These are phyloP conservation scores for Articulospora tetracladia DNA, from an alignment of 495 filamentous ascomycete genomes.

Conservation along the genomic window DNA sequence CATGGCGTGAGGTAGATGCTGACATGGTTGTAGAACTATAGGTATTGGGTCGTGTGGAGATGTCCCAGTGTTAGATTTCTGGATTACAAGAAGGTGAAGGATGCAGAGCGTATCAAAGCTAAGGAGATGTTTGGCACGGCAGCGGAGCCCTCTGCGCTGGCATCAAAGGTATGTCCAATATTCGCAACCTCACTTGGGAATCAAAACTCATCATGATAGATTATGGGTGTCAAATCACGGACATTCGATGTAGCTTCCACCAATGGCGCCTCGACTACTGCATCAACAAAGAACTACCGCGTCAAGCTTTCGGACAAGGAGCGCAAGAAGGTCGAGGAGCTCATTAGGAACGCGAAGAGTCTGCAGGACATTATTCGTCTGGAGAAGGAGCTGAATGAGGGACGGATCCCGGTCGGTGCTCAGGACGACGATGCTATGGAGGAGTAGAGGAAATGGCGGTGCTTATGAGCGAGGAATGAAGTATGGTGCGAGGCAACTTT, in stretches of 20 bases:
- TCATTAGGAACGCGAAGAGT: slow-evolving; percentile 81
- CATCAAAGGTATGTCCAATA: slow-evolving; percentile 55
- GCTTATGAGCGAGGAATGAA: slow-evolving; percentile 10
- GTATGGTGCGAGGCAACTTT: background rate
- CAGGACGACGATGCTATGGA: slow-evolving; percentile 52
- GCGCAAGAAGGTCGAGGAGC: slow-evolving; percentile 61
- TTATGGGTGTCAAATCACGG: slow-evolving; percentile 82
- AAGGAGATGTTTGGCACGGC: slow-evolving; percentile 76
- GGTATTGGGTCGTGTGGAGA: slow-evolving; percentile 86
- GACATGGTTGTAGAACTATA: slow-evolving; percentile 66
- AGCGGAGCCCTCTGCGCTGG: slow-evolving; percentile 73
- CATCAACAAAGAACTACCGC: slow-evolving; percentile 56
- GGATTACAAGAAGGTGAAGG: slow-evolving; percentile 88
- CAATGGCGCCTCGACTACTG: slow-evolving; percentile 39
- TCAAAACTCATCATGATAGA: slow-evolving; percentile 38
- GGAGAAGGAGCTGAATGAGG: slow-evolving; percentile 85
- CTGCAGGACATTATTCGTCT: slow-evolving; percentile 77
- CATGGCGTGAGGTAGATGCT: background rate
- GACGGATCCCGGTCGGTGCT: slow-evolving; percentile 69
- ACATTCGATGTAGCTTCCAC: slow-evolving; percentile 64
- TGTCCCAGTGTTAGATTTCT: slow-evolving; percentile 83
- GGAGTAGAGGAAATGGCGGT: too few species aligned
- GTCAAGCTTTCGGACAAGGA: slow-evolving; percentile 69
- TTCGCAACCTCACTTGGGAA: background rate
- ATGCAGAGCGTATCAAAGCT: slow-evolving; percentile 72